Conservation (phyloP, 2,329 filamentous ascomycete species). For the Shiraia sp. region DNA sequence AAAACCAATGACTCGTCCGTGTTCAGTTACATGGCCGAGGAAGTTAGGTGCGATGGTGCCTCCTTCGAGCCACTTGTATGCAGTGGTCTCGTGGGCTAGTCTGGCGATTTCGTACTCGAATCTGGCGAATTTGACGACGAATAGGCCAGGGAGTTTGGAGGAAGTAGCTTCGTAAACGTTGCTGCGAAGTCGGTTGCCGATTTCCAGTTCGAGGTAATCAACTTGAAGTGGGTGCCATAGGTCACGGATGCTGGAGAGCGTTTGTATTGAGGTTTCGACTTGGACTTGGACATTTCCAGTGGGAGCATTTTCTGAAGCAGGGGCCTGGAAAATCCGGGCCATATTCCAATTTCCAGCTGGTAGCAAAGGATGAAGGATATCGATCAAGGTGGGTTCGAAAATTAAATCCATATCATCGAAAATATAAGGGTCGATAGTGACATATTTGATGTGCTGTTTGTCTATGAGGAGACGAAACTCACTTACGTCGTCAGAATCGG, state of each 20-base stretch:
- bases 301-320: no score
- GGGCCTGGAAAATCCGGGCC: conserved; percentile 39
- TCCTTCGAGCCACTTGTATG: conserved; percentile 45
- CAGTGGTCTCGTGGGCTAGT: conserved; percentile 43
- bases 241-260: conserved; percentile 37
- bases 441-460: conserved; percentile 46
- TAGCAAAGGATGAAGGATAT: conserved; percentile 41
- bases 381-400: conserved; percentile 38
- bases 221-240: conserved; percentile 43
- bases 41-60: conserved; percentile 44
- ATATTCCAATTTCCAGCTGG: conserved; percentile 49
- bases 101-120: conserved; percentile 46
- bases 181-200: conserved; percentile 4
- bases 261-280: conserved; percentile 20
- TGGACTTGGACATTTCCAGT: conserved; percentile 34
- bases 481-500: conserved; percentile 23
- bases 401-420: conserved; percentile 39
- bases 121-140: conserved; percentile 46
- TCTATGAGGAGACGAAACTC: conserved; percentile 48
- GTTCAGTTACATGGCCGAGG: conserved; percentile 46
- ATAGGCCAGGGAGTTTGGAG: background rate
- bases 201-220: conserved; percentile 42
- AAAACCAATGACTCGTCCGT: conserved; percentile 47
- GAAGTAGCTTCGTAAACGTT: conserved; percentile 19
- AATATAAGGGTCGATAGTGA: conserved; percentile 44